These are phyloP conservation scores for Fagopyrum tataricum DNA, from an alignment of 148 eudicot species.

Conservation along the genomic window DNA sequence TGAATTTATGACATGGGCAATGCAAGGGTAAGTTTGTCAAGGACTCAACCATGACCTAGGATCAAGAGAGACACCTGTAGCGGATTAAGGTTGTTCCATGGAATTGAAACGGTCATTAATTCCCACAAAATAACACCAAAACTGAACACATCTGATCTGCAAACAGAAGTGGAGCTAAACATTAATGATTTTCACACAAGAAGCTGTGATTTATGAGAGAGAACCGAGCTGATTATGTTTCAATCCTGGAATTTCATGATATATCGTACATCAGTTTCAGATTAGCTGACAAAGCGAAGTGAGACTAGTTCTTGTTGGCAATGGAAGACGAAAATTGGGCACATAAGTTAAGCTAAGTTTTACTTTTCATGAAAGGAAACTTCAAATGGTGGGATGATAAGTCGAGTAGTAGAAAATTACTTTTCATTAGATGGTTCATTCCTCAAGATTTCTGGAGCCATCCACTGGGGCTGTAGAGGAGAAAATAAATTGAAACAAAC, in stretches of 20 bases:
- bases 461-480: conserved; percentile 82
- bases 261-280: neutral
- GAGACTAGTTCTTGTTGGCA: neutral
- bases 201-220: neutral
- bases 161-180: neutral
- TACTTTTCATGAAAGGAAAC: conserved; percentile 4
- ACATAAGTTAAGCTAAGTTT: neutral
- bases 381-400: neutral
- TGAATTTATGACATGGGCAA: neutral
- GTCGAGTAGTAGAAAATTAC: conserved; percentile 21
- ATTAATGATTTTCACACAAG: neutral
- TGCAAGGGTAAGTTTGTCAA: neutral
- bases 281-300: neutral
- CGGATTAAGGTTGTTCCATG: conserved; percentile 66
- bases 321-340: neutral
- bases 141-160: conserved; percentile 89
- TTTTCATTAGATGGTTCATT: conserved; percentile 73
- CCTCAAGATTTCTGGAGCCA: conserved; percentile 91
- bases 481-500: neutral
- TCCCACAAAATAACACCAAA: conserved; percentile 89
- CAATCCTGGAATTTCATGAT: neutral
- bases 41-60: neutral
- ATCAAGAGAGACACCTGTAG: conserved; percentile 46
- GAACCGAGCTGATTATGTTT: neutral
- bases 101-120: conserved; percentile 61